phyloP scores from a whole-genome alignment of 2,329 filamentous ascomycete species.

The Thermoascus crustaceus region DNA sequence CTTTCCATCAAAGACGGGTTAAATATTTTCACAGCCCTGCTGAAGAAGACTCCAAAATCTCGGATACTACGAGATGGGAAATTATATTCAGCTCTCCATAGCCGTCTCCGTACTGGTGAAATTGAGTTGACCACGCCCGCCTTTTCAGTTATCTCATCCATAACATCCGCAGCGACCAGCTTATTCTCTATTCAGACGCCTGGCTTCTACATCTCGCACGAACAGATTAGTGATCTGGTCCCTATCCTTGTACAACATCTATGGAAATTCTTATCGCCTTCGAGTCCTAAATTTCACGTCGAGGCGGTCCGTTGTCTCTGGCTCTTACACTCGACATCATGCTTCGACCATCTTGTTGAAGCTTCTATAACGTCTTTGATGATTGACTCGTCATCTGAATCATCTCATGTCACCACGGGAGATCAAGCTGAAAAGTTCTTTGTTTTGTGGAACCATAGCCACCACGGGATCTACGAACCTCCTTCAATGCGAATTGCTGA shows the following conservation, averaged over 20 bases:
- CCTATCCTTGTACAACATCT: slow-evolving; percentile 61
- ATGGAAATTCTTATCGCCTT: slow-evolving; percentile 75
- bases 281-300: slow-evolving; percentile 85
- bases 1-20: slow-evolving; percentile 50
- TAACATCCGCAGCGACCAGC: slow-evolving; percentile 43
- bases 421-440: slow-evolving; percentile 33
- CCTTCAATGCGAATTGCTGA: slow-evolving; percentile 25
- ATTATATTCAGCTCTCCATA: slow-evolving; percentile 28
- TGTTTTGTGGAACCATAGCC: slow-evolving; percentile 36
- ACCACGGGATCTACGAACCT: slow-evolving; percentile 30
- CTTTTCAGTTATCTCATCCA: slow-evolving; percentile 29
- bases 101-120: slow-evolving; percentile 15
- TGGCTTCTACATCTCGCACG: slow-evolving; percentile 31
- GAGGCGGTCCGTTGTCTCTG: slow-evolving; percentile 82
- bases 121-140: slow-evolving; percentile 20
- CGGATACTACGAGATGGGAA: slow-evolving; percentile 24
- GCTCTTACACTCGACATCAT: slow-evolving; percentile 69
- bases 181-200: slow-evolving; percentile 29
- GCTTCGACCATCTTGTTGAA: slow-evolving; percentile 65
- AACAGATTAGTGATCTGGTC: slow-evolving; percentile 53
- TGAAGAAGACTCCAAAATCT: slow-evolving; percentile 33
- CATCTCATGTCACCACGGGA: slow-evolving; percentile 22
- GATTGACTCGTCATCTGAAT: slow-evolving; percentile 37
- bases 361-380: slow-evolving; percentile 66
- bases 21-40: slow-evolving; percentile 48